Conservation (phyloP, 768 basidiomycete genomes). For the Nevesoporus exiguus region DNA sequence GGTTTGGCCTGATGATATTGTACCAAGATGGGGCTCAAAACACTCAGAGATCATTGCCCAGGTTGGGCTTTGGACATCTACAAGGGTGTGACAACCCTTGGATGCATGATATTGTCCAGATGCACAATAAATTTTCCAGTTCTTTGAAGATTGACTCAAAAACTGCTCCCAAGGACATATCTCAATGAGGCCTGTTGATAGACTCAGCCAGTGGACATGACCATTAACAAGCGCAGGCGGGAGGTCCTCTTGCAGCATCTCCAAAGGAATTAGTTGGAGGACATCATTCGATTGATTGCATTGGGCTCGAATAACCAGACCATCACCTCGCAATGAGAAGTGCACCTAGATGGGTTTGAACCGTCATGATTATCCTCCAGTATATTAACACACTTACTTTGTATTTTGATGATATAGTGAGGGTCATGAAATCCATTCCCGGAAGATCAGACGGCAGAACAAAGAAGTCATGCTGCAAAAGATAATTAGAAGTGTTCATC, state of each 20-base stretch:
- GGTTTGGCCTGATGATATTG: too few species aligned
- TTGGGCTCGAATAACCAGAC: slow-evolving; percentile 12
- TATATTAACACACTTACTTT: background rate
- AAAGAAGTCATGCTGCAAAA: background rate
- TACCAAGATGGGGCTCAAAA: background rate
- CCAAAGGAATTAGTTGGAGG: slow-evolving; percentile 17
- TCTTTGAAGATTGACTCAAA: slow-evolving; percentile 15
- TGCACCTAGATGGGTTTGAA: slow-evolving; percentile 9
- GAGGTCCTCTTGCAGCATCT: slow-evolving; percentile 15
- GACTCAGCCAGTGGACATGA: slow-evolving; percentile 25
- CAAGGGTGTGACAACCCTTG: slow-evolving; percentile 5
- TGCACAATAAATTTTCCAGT: slow-evolving; percentile 20
- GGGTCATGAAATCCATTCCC: background rate
- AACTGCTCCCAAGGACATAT: slow-evolving; percentile 14
- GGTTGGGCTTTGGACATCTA: slow-evolving; percentile 14
- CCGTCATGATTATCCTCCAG: background rate
- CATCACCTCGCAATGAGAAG: slow-evolving; percentile 6
- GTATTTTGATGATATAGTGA: background rate
- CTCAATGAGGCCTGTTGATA: slow-evolving; percentile 16
- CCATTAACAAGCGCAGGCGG: slow-evolving; percentile 10
- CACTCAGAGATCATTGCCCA: background rate
- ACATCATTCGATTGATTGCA: background rate
- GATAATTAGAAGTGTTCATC: background rate
- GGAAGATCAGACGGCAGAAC: background rate
- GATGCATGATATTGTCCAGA: background rate